Percentiles rank a stretch among this genome's conserved stretches.
Conservation (phyloP, 257 asterid genomes). For the Dorcoceras hygrometricum region DNA sequence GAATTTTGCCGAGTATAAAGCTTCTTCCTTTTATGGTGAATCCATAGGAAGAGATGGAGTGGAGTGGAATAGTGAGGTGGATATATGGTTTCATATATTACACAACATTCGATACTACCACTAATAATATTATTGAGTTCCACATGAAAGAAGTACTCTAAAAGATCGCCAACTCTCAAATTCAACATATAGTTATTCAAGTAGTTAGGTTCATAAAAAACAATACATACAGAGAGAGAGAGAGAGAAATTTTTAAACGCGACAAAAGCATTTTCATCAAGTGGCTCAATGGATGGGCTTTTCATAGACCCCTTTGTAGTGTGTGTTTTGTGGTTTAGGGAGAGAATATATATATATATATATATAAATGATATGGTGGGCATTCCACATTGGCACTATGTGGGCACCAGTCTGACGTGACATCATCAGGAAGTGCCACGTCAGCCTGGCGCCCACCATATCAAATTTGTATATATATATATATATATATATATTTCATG, state of each 20-base stretch:
- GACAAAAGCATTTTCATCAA: constrained; percentile 40
- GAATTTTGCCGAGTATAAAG: constrained; percentile 36
- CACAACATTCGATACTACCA: background rate
- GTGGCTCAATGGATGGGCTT: constrained; percentile 48
- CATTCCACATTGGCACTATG: no score
- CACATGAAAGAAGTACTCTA: background rate
- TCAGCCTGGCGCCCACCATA: no score
- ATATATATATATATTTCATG: no score
- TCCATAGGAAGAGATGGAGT: constrained; percentile 19
- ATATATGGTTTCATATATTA: constrained; percentile 22
- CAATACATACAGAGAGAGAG: no score
- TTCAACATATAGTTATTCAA: background rate
- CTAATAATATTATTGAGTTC: background rate
- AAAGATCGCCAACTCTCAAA: background rate
- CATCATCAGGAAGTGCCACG: no score
- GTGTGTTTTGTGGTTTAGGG: background rate
- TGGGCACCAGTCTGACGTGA: no score
- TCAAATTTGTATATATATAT: no score
- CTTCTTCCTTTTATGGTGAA: constrained; percentile 43
- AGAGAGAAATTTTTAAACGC: background rate
- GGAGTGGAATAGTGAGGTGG: constrained; percentile 31
- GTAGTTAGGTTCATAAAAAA: no score
- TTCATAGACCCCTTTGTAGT: constrained; percentile 17
- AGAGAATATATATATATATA: no score
- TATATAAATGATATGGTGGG: no score